Evolutionary conservation across 805 yeast genomes (phyloP), one percentile per base, ranked within the genome.

Genomic region (Schwanniomyces sp.): DNA sequence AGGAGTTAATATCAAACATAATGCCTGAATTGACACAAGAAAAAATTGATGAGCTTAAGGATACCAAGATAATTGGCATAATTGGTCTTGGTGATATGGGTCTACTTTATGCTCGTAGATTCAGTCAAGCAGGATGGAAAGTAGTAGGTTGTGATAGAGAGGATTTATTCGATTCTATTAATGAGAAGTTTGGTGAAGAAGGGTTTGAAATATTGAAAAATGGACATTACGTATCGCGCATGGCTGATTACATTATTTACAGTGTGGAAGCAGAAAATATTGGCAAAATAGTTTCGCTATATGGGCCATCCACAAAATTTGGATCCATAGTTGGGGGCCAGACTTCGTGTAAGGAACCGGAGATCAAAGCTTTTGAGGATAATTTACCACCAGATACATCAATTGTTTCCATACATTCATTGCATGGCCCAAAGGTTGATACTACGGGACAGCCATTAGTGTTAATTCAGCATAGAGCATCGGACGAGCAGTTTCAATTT

Each of bases 41-140:
- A 3, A 52, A 54, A 42, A 39, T 52, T 5, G 38, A 27, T 6
- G 27, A 41, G 16, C 54, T 56, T 24, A 49, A 62, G 44, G n/a
- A 46, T 11, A 52, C 72, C 17, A 86, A 85, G 61, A 74, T 74
- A 17, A 79, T 94, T 40, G 99, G 99, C 1, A 87, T 94, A 53
- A 91, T 94, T 50, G 99, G 99, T 2, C 78, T 92, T 30, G 99
- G 99, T 27, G 98, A 92, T 64, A 94, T 94, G 99, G 99, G 99
- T 7, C 70, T 81, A 32, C 69, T 94, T 57, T 94, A 94, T 61
- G 97, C 98, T 47, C 74, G 77, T 17, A 69, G 85, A 45, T 85
- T 94, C 58, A 75, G 88, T 26, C 76, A 78, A 44, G 91, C 90
- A 2, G 97, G 97, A 1, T 90, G 96, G 96, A 78, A 63, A 28